Conservation (phyloP, 192 early-diverging fungal species). For the Hyaloraphidium curvatum region DNA sequence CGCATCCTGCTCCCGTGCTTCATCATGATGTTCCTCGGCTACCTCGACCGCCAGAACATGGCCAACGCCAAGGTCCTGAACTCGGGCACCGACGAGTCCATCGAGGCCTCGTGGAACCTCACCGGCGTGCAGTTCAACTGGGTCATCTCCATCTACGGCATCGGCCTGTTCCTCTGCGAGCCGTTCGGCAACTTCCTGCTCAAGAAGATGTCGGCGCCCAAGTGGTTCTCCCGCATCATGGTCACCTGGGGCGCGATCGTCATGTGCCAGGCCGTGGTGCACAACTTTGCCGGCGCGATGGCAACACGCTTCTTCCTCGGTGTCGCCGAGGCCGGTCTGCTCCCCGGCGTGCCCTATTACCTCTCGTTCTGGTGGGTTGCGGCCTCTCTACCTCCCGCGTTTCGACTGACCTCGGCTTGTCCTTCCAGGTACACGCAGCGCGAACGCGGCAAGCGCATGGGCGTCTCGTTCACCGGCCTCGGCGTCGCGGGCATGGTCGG, state of each 20-base stretch:
- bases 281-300: neutral
- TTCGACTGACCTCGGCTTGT: neutral
- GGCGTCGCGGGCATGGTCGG: neutral
- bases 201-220: neutral
- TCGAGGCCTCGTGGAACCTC: neutral
- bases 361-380: constrained; percentile 1
- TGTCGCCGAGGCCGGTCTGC: constrained; percentile 2
- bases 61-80: constrained; percentile 4
- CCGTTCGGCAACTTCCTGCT: constrained; percentile 1
- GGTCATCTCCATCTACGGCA: neutral
- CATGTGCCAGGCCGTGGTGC: neutral
- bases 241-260: neutral
- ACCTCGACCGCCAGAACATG: neutral
- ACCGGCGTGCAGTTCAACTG: neutral
- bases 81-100: neutral
- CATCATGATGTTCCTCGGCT: constrained; percentile 2
- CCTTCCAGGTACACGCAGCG: neutral
- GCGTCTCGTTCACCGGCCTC: neutral
- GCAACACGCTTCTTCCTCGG: neutral
- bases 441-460: neutral
- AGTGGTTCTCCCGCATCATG: too few relatives aligned
- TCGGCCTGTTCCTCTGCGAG: constrained; percentile 1
- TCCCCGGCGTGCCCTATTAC: neutral
- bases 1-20: neutral
- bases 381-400: neutral